Evolutionary conservation across 2,329 filamentous ascomycete species (phyloP).

Genomic region (Magnaporthiopsis rhizophila): DNA sequence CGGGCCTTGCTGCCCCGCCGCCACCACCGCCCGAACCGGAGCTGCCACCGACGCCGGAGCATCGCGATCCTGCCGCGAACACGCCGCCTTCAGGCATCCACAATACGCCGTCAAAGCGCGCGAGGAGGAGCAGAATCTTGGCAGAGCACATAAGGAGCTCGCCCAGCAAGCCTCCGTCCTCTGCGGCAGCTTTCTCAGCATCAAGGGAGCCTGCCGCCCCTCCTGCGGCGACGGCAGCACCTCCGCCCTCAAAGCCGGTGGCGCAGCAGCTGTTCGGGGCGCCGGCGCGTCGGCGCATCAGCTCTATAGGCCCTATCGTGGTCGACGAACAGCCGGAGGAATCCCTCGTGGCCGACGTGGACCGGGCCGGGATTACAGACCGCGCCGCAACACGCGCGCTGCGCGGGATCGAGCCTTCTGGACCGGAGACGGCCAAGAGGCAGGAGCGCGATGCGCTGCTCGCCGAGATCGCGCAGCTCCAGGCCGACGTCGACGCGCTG

Average conservation of each 20-base stretch:
- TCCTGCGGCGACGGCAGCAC: neutral
- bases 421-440: slow-evolving; percentile 41
- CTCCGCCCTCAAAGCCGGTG: slow-evolving; percentile 2
- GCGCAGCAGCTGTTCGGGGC: neutral
- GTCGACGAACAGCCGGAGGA: neutral
- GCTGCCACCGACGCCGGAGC: slow-evolving; percentile 50
- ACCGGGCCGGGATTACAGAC: slow-evolving; percentile 3
- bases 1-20: neutral
- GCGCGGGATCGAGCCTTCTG: slow-evolving; percentile 31
- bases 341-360: slow-evolving; percentile 1
- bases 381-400: slow-evolving; percentile 18
- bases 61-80: slow-evolving; percentile 44
- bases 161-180: slow-evolving; percentile 37
- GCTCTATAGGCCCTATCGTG: neutral
- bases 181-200: neutral
- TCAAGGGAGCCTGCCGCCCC: neutral
- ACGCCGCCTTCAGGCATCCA: slow-evolving; percentile 53
- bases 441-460: slow-evolving; percentile 43
- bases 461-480: slow-evolving; percentile 47
- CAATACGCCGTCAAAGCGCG: slow-evolving; percentile 45
- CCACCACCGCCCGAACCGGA: slow-evolving; percentile 47
- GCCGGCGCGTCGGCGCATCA: neutral
- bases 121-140: slow-evolving; percentile 32
- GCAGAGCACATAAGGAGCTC: slow-evolving; percentile 36
- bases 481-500: slow-evolving; percentile 49